Base-by-base conservation (phyloP, 176 grass and related monocot species). In the Rhynchospora pubera region DNA sequence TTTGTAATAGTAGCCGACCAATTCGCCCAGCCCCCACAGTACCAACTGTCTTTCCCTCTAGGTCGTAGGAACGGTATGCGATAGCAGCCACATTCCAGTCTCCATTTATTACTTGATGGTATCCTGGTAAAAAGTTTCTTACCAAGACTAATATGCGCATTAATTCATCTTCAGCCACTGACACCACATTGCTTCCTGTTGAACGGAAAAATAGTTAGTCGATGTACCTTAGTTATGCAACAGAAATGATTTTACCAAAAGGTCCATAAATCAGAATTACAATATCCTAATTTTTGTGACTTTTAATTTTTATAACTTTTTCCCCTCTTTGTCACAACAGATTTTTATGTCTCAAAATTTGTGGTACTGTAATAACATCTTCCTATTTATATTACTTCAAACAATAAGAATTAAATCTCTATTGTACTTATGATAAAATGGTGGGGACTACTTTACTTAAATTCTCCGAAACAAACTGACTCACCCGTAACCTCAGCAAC, bases 81-180 rank as follows among this genome's bases (percentile, higher is more conserved):
- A 97, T 97, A 51, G 73, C 90, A 56, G 94, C 94, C n/a, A 94
- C 90, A 66, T 97, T 89, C 94, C 94, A 97, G 48, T 94, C 91
- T 19, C 94, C 91, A 39, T 94, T 85, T 57, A 92, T 62, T 0
- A 94, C 91, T 83, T 97, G 94, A 32, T 91, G 85, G 82, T 97
- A 87, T 59, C 91, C 94, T 28, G 94, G 94, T 60, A 97, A 65
- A 83, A 97, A 97, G 87, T 97, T 97, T 39, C 94, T 89, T 24
- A 94, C 72, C 3, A 97, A 77, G 65, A 97, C 88, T 65, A 97
- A 81, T 60, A 97, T 90, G 32, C 90, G 84, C 91, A 97, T 85
- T 68, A 97, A 84, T 86, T 97, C 90, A 81, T 97, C 94, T 87
- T 97, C 91, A 70, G 91, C 94, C 22, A 97, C 94, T 0, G 91